Conservation (phyloP, 2,329 filamentous ascomycete genomes). For the Fusarium verticillioides region DNA sequence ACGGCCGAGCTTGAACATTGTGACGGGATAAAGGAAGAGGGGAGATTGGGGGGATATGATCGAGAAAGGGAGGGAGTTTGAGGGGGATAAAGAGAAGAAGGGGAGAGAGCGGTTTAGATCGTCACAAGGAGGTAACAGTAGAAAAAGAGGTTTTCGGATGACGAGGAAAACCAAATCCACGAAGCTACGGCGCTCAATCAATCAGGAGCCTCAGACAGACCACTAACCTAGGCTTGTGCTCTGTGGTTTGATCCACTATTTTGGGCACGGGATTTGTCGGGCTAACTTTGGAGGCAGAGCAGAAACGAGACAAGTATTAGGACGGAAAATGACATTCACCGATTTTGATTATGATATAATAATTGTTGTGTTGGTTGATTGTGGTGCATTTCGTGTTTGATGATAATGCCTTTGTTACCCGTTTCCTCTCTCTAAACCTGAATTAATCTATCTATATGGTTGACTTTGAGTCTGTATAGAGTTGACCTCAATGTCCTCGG, state of each 20-base stretch:
- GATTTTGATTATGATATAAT: constrained; percentile 34
- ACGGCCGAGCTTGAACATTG: constrained; percentile 90
- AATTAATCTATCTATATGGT: no score
- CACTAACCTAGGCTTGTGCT: constrained; percentile 27
- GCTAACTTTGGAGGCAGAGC: constrained; percentile 8
- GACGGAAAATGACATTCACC: constrained; percentile 40
- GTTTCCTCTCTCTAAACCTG: background rate
- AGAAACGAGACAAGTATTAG: background rate
- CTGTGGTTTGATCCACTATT: constrained; percentile 26
- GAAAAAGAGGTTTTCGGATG: constrained; percentile 41
- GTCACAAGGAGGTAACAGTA: constrained; percentile 15
- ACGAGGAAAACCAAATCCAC: constrained; percentile 36
- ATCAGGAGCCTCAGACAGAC: constrained; percentile 35
- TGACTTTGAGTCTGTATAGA: background rate
- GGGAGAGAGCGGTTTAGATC: constrained; percentile 1
- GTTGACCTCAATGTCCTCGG: background rate
- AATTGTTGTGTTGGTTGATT: background rate
- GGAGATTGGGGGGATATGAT: constrained; percentile 17
- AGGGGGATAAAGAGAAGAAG: constrained; percentile 7
- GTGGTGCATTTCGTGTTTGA: background rate
- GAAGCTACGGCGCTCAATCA: constrained; percentile 31
- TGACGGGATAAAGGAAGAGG: constrained; percentile 46
- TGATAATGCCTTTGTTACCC: constrained; percentile 26
- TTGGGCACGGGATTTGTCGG: constrained; percentile 46
- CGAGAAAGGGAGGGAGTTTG: background rate